Evolutionary conservation across 1,284 basidiomycete genomes (phyloP).

Genomic region (Mycosarcoma maydis): DNA sequence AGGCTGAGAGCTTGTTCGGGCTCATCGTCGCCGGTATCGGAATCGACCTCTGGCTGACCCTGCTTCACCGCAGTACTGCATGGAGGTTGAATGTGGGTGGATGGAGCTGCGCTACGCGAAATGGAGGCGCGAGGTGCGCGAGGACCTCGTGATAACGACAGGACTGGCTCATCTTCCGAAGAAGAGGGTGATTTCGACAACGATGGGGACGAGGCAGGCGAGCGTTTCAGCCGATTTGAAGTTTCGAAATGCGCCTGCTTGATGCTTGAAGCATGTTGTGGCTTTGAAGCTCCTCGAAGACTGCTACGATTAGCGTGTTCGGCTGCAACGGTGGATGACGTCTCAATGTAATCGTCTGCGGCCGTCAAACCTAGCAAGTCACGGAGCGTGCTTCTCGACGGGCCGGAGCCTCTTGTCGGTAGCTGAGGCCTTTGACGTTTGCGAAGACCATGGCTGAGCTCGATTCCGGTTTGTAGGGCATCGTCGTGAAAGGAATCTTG

Average conservation of each 20-base stretch:
- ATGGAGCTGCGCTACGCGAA: no score
- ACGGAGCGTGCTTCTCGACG: conserved; percentile 3
- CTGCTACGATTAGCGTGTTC: background rate
- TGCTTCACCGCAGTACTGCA: background rate
- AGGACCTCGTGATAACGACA: conserved; percentile 7
- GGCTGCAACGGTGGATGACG: background rate
- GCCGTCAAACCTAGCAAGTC: conserved; percentile 28
- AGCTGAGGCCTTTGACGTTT: conserved; percentile 19
- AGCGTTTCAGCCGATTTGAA: background rate
- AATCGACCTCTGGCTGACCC: background rate
- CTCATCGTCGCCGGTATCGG: conserved; percentile 22
- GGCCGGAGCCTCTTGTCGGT: background rate
- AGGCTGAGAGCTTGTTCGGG: conserved; percentile 14
- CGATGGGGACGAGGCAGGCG: background rate
- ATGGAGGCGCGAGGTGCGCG: background rate
- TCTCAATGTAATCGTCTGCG: conserved; percentile 42
- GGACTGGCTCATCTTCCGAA: conserved; percentile 25
- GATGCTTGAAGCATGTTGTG: background rate
- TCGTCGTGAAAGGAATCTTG: conserved; percentile 7
- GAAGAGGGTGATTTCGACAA: conserved; percentile 8
- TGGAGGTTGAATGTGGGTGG: background rate
- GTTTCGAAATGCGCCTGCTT: background rate
- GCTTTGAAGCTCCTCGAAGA: no score
- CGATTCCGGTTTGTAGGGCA: background rate
- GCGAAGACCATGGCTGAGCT: background rate